Evolutionary conservation across 495 filamentous ascomycete genomes (phyloP), one percentile per base, ranked within the genome.

Genomic region (Chaetomium tenue): DNA sequence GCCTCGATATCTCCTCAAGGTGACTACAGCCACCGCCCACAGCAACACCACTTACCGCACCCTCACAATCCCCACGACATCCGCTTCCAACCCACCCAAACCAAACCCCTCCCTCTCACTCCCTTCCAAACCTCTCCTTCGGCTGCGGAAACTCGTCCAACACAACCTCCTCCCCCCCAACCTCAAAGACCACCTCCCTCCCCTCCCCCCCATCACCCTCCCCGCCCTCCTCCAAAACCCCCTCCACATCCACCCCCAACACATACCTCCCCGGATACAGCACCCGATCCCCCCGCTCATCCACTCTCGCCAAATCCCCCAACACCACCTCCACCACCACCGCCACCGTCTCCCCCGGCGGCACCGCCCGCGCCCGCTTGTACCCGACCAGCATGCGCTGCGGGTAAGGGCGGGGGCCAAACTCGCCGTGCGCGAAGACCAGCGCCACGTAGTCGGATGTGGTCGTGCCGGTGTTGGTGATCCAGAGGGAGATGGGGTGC

Each of bases 221-320:
- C 47, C 47, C 47, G 7, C 15, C 30, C 5, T 28, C n/a, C 55
- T 73, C 68, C 20, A 18, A n/a, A 3, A 71, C 23, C 50, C 20
- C 53, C 37, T 56, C 55, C 20, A 58, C 55, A 52, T 88, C 86
- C 64, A 90, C 64, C 25, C 82, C 70, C 63, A 90, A 48, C 18
- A 76, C 77, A 70, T 91, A 91, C 7, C 72, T 69, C 0, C 88
- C 88, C 0, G 87, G 87, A 69, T 86, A 89, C 55, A 91, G 52
- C 30, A 87, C 78, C 54, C 73, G 72, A 68, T 88, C 82, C 0
- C 88, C 88, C 2, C 59, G 63, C 56, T 79, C 77, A 63, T 89
- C 84, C 0, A 79, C 78, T 20, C 55, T 5, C 55, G 55, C 55
- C 37, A 58, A n/a, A 26, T 77, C 79, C 12, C 84, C 86, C 0